These are phyloP conservation scores for Myxozyma neglecta DNA, from an alignment of 805 yeast genomes.

Conservation along the genomic window DNA sequence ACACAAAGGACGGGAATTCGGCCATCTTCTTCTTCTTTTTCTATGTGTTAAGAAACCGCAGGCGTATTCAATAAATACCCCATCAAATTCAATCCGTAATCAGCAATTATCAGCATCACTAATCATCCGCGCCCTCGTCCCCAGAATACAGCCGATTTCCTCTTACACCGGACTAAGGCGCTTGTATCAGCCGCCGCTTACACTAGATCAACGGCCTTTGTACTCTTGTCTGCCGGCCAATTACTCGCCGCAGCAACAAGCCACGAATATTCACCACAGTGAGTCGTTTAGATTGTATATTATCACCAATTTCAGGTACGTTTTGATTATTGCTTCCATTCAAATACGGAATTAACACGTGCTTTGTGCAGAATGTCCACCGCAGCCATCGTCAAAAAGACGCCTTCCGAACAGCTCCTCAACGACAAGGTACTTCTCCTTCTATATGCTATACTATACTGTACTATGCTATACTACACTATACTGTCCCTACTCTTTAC, in stretches of 20 bases:
- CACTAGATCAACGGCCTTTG: no score
- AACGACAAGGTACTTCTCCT: constrained; percentile 42
- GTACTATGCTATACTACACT: no score
- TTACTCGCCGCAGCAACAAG: no score
- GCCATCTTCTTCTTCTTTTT: background rate
- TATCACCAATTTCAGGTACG: no score
- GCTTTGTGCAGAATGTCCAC: constrained; percentile 4
- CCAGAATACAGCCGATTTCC: no score
- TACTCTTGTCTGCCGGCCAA: no score
- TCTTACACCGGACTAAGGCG: no score
- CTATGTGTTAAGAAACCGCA: background rate
- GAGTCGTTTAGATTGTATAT: no score
- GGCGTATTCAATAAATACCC: background rate
- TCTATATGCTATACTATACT: no score
- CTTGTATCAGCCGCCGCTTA: no score
- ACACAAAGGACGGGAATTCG: constrained; percentile 27
- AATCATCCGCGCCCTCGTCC: no score
- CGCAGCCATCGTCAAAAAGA: constrained; percentile 27
- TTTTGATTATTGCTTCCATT: background rate
- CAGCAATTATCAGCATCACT: background rate
- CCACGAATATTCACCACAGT: no score
- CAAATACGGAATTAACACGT: background rate
- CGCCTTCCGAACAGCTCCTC: constrained; percentile 40
- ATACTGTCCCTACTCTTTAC: background rate
- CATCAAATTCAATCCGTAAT: background rate